phyloP scores from a whole-genome alignment of 1,284 basidiomycete genomes.

The Trichosporon inkin region DNA sequence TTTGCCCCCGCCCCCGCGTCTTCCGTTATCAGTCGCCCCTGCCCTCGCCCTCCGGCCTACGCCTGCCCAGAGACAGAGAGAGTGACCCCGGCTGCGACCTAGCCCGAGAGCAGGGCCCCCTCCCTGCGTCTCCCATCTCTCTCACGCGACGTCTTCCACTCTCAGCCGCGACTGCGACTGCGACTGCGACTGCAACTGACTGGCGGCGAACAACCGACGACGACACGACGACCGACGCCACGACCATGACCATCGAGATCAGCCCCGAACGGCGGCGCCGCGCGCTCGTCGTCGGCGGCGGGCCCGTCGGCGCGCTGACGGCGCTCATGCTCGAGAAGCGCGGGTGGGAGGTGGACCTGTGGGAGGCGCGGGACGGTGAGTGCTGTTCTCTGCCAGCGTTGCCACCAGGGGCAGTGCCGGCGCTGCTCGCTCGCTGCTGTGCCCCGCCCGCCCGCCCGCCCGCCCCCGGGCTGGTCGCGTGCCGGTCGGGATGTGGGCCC shows the following conservation, averaged over 20 bases:
- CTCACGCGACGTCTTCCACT: neutral
- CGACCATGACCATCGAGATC: neutral
- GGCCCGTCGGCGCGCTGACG: conserved; percentile 89
- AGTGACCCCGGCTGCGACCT: too few relatives aligned
- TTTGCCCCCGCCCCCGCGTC: neutral
- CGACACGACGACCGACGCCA: neutral
- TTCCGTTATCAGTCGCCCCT: neutral
- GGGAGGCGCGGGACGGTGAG: conserved; percentile 79
- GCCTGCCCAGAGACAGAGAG: too few relatives aligned
- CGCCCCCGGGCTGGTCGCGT: too few relatives aligned
- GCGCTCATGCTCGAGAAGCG: conserved; percentile 79
- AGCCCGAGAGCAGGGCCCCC: neutral
- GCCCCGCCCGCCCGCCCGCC: too few relatives aligned
- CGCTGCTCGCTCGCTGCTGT: neutral
- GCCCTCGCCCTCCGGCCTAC: neutral
- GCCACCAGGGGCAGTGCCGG: too few relatives aligned
- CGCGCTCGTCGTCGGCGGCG: conserved; percentile 66
- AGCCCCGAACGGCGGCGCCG: conserved; percentile 28
- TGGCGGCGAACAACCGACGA: neutral
- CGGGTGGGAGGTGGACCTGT: conserved; percentile 86
- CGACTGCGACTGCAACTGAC: too few relatives aligned
- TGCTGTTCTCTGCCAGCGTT: too few relatives aligned
- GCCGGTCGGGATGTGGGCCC: too few relatives aligned
- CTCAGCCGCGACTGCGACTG: neutral
- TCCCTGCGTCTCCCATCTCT: too few relatives aligned